A percentile compares a stretch with the other conserved stretches of the same genome.
These are phyloP conservation scores for Gracilaria domingensis DNA, from an alignment of 23 red algal genomes.

Conservation along the genomic window DNA sequence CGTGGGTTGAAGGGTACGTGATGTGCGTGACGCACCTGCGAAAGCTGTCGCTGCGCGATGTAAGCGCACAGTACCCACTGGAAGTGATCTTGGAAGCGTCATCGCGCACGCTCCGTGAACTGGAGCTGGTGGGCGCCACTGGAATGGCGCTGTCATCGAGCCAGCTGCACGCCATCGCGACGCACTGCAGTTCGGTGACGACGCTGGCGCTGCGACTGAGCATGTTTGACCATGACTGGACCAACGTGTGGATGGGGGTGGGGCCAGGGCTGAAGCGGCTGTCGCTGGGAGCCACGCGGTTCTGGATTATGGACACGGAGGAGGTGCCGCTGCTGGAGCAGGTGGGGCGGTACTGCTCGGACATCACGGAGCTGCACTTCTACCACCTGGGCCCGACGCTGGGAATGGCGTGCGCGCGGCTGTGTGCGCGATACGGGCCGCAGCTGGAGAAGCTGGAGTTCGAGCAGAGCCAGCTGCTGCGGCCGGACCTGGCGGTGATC, in stretches of 20 bases:
- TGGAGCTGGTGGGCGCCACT: constrained; percentile 52
- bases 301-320: constrained; percentile 64
- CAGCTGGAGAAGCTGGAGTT: constrained; percentile 44
- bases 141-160: constrained; percentile 51
- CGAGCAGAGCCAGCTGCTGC: constrained; percentile 57
- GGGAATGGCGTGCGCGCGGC: constrained; percentile 46
- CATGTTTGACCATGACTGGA: constrained; percentile 69
- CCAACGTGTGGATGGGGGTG: constrained; percentile 55
- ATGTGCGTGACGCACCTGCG: constrained; percentile 26
- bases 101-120: constrained; percentile 42
- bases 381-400: constrained; percentile 59
- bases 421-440: constrained; percentile 43
- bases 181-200: constrained; percentile 46
- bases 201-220: constrained; percentile 49
- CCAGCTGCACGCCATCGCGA: constrained; percentile 44
- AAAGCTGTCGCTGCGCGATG: constrained; percentile 60
- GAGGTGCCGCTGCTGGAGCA: constrained; percentile 48
- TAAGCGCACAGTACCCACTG: constrained; percentile 43
- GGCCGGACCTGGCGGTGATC: constrained; percentile 40
- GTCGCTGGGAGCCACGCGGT: constrained; percentile 54
- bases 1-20: constrained; percentile 33
- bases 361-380: constrained; percentile 48
- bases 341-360: constrained; percentile 58
- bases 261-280: constrained; percentile 50
- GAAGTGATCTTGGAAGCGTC: constrained; percentile 37